Evolutionary conservation across 805 yeast genomes (phyloP), one percentile per base, ranked within the genome.

Genomic region (Yarrowia sp.): DNA sequence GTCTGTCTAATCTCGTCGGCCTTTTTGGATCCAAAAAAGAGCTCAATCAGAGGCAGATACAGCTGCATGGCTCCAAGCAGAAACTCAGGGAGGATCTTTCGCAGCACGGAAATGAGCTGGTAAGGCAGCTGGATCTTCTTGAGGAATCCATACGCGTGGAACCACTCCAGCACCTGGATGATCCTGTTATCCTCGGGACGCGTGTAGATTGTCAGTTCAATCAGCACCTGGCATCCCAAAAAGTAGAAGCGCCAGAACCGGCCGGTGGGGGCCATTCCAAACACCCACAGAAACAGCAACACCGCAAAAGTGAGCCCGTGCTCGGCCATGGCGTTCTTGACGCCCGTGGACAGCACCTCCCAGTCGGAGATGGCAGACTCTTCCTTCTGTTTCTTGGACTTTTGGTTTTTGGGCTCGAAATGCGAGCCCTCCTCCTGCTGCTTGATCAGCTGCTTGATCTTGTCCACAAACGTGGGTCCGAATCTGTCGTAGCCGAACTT

Each of bases 401-500:
- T 52, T 3, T 24, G 38, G n/a, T 12, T 43, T 44, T 44, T 66
- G 17, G 46, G 5, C 46, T 34, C 43, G 17, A 61, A 47, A 2
- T 61, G 66, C 15, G 66, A 61, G 4, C 55, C 66, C 46, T 61
- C 66, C n/a, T 61, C 66, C 30, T 46, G 67, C 44, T 47, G 68
- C 24, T 52, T 40, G 38, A 42, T 19, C 14, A 61, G 67, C 40
- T 19, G 42, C n/a, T 24, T 43, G 30, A 53, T 53, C 73, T 70
- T 70, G 17, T 44, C 66, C 7, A 68, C 42, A 17, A 71, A 97
- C 74, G 88, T 92, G 73, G 86, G 88, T 78, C 98, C 98, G 74
- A 86, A 91, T 70, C 87, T 85, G 78, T 93, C 97, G 75, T 93
- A 94, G 2, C 87, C 75, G 52, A 87, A 91, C 82, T 97, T 86